Evolutionary conservation across 73 alveolate species (phyloP).

Genomic region (Paramecium bursaria): DNA sequence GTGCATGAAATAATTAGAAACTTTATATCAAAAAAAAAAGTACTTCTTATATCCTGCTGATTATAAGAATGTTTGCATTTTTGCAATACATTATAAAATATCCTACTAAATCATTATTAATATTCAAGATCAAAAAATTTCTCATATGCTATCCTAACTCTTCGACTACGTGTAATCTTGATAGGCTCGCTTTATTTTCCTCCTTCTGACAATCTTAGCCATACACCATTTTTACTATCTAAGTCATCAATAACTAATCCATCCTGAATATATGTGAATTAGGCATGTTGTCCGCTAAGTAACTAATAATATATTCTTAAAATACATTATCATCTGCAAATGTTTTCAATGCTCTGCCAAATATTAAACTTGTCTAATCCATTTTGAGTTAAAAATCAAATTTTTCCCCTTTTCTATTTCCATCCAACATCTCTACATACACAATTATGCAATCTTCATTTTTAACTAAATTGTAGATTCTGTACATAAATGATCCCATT

Average conservation of each 20-base stretch:
- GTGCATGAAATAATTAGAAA: slow-evolving; percentile 7
- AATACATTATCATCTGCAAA: slow-evolving; percentile 9
- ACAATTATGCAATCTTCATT: background rate
- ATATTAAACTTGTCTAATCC: slow-evolving; percentile 35
- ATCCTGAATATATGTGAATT: background rate
- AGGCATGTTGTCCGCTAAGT: slow-evolving; percentile 13
- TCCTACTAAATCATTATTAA: slow-evolving; percentile 37
- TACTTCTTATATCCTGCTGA: slow-evolving; percentile 24
- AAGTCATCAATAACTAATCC: slow-evolving; percentile 34
- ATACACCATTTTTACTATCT: background rate
- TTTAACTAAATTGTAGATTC: background rate
- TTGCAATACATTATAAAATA: slow-evolving; percentile 28
- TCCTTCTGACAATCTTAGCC: slow-evolving; percentile 31
- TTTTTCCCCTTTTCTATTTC: background rate
- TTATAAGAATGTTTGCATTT: slow-evolving; percentile 8
- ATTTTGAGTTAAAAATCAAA: slow-evolving; percentile 9
- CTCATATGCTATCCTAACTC: slow-evolving; percentile 28
- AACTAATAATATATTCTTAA: background rate
- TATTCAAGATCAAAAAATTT: background rate
- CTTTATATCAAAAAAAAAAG: background rate
- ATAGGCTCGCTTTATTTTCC: background rate
- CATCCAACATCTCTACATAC: background rate
- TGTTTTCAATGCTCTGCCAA: slow-evolving; percentile 4
- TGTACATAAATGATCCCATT: background rate
- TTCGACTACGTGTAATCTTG: slow-evolving; percentile 2